Percentiles rank a stretch among this genome's conserved stretches.
Conservation (phyloP, 2,329 filamentous ascomycete genomes). For the Xylaria sp. region DNA sequence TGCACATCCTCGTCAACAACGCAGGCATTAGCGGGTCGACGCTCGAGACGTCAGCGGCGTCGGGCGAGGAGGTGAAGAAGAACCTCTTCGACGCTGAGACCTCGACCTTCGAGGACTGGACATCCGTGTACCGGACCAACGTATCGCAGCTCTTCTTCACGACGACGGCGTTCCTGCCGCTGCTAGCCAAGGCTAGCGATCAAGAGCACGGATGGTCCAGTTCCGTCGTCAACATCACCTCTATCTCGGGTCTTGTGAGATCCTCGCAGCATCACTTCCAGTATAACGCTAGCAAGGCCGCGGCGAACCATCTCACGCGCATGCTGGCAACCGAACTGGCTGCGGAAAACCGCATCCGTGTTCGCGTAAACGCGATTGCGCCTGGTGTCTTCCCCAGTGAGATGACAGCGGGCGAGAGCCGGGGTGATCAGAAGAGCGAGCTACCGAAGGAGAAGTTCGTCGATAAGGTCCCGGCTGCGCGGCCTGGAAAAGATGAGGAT, state of each 20-base stretch:
- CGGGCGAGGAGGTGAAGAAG: conserved; percentile 62
- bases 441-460: conserved; percentile 68
- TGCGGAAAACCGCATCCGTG: conserved; percentile 67
- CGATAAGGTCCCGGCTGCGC: conserved; percentile 69
- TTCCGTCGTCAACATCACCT: conserved; percentile 75
- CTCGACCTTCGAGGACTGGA: conserved; percentile 74
- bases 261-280: conserved; percentile 72
- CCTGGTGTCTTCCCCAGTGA: conserved; percentile 78
- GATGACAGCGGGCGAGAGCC: conserved; percentile 70
- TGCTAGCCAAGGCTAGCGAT: conserved; percentile 65
- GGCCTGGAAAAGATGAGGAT: conserved; percentile 77
- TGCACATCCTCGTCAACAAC: conserved; percentile 77
- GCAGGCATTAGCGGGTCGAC: conserved; percentile 69
- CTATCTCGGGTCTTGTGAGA: conserved; percentile 73
- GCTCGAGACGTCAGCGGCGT: conserved; percentile 65
- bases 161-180: conserved; percentile 70
- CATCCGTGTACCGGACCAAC: conserved; percentile 77
- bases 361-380: conserved; percentile 78
- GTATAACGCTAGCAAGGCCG: conserved; percentile 73
- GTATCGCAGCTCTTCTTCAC: conserved; percentile 76
- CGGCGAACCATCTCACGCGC: conserved; percentile 71
- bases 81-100: conserved; percentile 75
- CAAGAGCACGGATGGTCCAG: conserved; percentile 61
- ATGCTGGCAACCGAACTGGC: conserved; percentile 73
- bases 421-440: conserved; percentile 66